Base-by-base conservation (phyloP, 495 filamentous ascomycete species). In the Aspergillus biplanus region DNA sequence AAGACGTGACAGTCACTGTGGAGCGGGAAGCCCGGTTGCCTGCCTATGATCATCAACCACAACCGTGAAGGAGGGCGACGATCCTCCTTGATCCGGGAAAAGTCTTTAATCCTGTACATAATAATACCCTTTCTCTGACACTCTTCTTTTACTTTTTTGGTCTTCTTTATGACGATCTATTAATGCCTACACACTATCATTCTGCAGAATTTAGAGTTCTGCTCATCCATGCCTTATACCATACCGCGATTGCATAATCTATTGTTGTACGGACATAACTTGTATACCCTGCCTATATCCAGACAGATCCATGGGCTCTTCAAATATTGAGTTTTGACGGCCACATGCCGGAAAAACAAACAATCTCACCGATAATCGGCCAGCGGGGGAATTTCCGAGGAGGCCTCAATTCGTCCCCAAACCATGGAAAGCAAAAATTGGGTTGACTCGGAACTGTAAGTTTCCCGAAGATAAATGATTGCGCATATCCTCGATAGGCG, bases 1-100 rank as follows among this genome's bases (percentile, higher is more conserved):
- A 80, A 46, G 78, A 81, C 44, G 74, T 82, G 42, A 82, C 80
- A 2, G 72, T 82, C 21, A 79, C 78, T 6, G 75, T 81, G 52
- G 65, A 80, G 63, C 73, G 67, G 12, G 76, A 78, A 37, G 61
- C 70, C 6, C 69, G 71, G 33, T 69, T 73, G n/a, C 60, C 67
- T 3, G 63, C 67, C 11, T 71, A 71, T 46, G 44, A 50, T 7
- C 52, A 50, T 21, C 50, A 59, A 13, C 61, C 59, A 21, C 47
- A 61, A 7, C 65, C 67, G 33, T 64, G 53, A 67, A 52, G 60
- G 64, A 32, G 11, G 16, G n/a, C 6, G 16, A 50, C 47, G n/a
- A 18, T 50, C 59, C 33, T 15, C 21, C 42, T 62, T 56, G 21
- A 34, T 32, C 37, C 16, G 13, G 34, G 12, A 54, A 54, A 54